Evolutionary conservation across 2,329 filamentous ascomycete species (phyloP), one percentile per base, ranked within the genome.

Genomic region (Ascochyta fabae): DNA sequence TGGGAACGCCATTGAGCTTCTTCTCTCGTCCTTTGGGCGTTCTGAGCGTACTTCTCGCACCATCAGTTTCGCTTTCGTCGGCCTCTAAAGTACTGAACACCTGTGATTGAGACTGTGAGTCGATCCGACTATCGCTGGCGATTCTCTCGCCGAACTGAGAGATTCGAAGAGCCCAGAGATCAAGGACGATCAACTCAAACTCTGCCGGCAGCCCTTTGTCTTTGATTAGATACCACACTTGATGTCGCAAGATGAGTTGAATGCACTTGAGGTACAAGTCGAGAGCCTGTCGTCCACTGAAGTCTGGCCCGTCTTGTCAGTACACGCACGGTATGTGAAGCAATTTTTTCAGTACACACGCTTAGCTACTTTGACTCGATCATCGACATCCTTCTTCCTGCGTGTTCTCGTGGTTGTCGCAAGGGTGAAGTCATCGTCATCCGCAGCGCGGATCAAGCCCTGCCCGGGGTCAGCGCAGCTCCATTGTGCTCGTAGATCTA

Each of bases 211-310:
- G 82, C 0, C 84, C 83, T 70, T 87, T 87, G 6, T 82, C 79
- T 22, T 84, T 78, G 13, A 96, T 79, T 27, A 98, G 80, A 81
- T 88, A 93, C 68, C 85, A 77, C 15, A 91, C 78, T 78, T 98
- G 94, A 69, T 89, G 91, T 72, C 92, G 87, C 26, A 99, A 79
- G 43, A 98, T 83, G 29, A 96, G 80, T 75, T 98, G 94, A 56
- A 96, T 84, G 60, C 86, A 89, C 71, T 96, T 89, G 33, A 98
- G 80, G 72, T 91, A 97, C 23, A 97, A 83, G 60, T 89, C 86
- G 61, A 87, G 86, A 13, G 89, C 94, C 48, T 86, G 83, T 42
- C 84, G 80, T 38, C 93, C 93, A 6, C 73, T 79, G 65, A 81
- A 90, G 80, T 68, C 88, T 83, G 55, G 6, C n/a, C 27, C 2